Percentiles rank a stretch among this genome's conserved stretches.
Evolutionary conservation across 2,329 filamentous ascomycete species (phyloP).

Genomic region (Teratosphaeria nubilosa): DNA sequence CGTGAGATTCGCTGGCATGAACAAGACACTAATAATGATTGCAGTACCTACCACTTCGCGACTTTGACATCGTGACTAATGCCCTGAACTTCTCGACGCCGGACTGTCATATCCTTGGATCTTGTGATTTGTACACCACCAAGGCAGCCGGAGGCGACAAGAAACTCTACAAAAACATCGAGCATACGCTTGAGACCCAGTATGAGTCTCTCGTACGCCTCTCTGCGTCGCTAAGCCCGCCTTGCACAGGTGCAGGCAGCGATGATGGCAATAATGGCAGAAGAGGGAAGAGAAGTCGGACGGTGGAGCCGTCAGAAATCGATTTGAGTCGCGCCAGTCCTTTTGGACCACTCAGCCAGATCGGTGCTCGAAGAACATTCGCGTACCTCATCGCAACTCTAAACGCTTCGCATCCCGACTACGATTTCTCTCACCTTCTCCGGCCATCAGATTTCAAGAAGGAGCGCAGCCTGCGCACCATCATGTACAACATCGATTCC

Average conservation of each 20-base stretch:
- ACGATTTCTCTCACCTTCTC: slow-evolving; percentile 90
- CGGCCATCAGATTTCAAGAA: slow-evolving; percentile 82
- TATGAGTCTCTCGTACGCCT: slow-evolving; percentile 81
- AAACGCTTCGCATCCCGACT: slow-evolving; percentile 91
- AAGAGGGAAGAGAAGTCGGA: slow-evolving; percentile 16
- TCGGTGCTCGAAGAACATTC: slow-evolving; percentile 81
- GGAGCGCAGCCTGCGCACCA: slow-evolving; percentile 66
- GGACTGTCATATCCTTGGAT: slow-evolving; percentile 83
- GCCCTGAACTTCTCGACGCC: slow-evolving; percentile 92
- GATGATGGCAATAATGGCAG: slow-evolving; percentile 14
- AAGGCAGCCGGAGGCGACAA: slow-evolving; percentile 93
- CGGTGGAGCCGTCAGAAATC: slow-evolving; percentile 23
- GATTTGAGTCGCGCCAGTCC: slow-evolving; percentile 80
- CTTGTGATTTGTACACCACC: slow-evolving; percentile 93
- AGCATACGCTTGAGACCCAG: slow-evolving; percentile 80
- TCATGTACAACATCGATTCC: slow-evolving; percentile 80
- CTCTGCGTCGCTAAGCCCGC: slow-evolving; percentile 77
- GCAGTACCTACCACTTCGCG: slow-evolving; percentile 82
- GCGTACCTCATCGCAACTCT: slow-evolving; percentile 93
- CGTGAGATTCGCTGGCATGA: neutral
- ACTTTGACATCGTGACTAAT: slow-evolving; percentile 84
- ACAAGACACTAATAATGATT: slow-evolving; percentile 8
- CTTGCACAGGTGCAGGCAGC: slow-evolving; percentile 31
- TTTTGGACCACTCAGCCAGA: slow-evolving; percentile 81
- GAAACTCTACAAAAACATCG: slow-evolving; percentile 94